Evolutionary conservation across 441 rosid species (phyloP).

Genomic region (Melastoma candidum): DNA sequence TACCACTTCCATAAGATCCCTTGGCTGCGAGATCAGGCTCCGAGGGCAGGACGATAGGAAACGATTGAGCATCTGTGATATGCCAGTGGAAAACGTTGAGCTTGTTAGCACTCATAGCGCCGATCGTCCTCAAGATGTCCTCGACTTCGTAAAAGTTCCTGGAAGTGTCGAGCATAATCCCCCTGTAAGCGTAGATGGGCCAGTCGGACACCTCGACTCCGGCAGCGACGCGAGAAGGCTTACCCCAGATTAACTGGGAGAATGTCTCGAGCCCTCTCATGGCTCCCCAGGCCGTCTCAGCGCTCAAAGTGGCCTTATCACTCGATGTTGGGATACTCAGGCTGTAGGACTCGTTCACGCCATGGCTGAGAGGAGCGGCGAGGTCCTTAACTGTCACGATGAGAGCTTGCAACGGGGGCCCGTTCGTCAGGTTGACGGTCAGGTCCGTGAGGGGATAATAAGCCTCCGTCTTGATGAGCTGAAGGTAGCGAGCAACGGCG

Average conservation of each 20-base stretch:
- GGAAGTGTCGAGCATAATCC: conserved; percentile 66
- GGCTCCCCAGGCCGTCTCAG: conserved; percentile 77
- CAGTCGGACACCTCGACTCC: conserved; percentile 40
- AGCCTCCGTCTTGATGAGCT: conserved; percentile 36
- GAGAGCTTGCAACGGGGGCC: conserved; percentile 31
- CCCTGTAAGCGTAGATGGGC: conserved; percentile 62
- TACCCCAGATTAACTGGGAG: conserved; percentile 70
- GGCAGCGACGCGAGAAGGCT: conserved; percentile 28
- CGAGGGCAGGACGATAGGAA: conserved; percentile 63
- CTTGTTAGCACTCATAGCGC: conserved; percentile 68
- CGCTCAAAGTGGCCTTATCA: conserved; percentile 26
- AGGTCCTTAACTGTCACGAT: conserved; percentile 33
- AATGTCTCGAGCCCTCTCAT: conserved; percentile 85
- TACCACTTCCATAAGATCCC: conserved; percentile 58
- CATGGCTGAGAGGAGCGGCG: conserved; percentile 47
- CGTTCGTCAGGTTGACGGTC: conserved; percentile 24
- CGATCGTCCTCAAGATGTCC: conserved; percentile 59
- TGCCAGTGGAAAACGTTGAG: conserved; percentile 92
- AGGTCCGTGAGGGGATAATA: conserved; percentile 37
- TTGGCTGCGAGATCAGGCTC: conserved; percentile 65
- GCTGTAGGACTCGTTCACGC: conserved; percentile 56
- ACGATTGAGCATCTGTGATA: conserved; percentile 77
- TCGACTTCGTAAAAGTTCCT: conserved; percentile 64
- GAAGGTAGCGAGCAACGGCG: conserved; percentile 38
- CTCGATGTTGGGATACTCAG: conserved; percentile 35